A percentile compares a stretch with the other conserved stretches of the same genome.
Evolutionary conservation across 2,329 filamentous ascomycete genomes (phyloP).

Genomic region (Paecilomyces sp.): DNA sequence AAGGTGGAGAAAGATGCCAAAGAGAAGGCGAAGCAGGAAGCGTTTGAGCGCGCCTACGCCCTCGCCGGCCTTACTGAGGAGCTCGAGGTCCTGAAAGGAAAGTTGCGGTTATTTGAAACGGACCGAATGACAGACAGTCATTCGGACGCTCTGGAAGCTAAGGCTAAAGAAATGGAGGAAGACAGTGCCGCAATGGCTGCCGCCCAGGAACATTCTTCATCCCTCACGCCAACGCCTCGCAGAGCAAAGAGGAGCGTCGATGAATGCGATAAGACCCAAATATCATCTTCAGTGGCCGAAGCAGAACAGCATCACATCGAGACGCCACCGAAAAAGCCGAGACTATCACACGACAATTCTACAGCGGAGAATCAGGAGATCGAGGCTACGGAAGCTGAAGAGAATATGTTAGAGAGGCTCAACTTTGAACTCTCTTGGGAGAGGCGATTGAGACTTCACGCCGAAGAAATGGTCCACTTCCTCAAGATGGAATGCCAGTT

Average conservation of each 20-base stretch:
- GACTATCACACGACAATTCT: slow-evolving; percentile 23
- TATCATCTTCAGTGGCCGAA: slow-evolving; percentile 4
- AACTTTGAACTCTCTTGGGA: slow-evolving; percentile 47
- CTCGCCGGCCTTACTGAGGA: slow-evolving; percentile 40
- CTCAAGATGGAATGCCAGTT: slow-evolving; percentile 45
- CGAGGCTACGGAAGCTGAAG: slow-evolving; percentile 21
- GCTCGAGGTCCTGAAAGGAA: slow-evolving; percentile 35
- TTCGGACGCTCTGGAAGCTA: slow-evolving; percentile 23
- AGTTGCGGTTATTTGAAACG: slow-evolving; percentile 31
- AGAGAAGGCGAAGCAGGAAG: slow-evolving; percentile 39
- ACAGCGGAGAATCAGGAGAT: slow-evolving; percentile 18
- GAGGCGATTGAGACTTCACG: slow-evolving; percentile 42
- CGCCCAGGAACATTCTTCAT: slow-evolving; percentile 24
- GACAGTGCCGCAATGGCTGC: slow-evolving; percentile 17
- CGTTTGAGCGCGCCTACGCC: slow-evolving; percentile 41
- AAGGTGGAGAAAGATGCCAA: slow-evolving; percentile 41
- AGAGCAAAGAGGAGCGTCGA: slow-evolving; percentile 26
- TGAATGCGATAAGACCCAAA: slow-evolving; percentile 17
- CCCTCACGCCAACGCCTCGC: slow-evolving; percentile 24
- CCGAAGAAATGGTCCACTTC: slow-evolving; percentile 50
- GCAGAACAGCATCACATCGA: slow-evolving; percentile 9
- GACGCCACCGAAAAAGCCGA: slow-evolving; percentile 27
- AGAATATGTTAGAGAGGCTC: slow-evolving; percentile 37
- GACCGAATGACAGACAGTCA: slow-evolving; percentile 17
- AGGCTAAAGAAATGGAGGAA: slow-evolving; percentile 21